Percentiles rank a stretch among this genome's conserved stretches.
Evolutionary conservation across 2,329 filamentous ascomycete genomes (phyloP).

Genomic region (Colletotrichum tropicale): DNA sequence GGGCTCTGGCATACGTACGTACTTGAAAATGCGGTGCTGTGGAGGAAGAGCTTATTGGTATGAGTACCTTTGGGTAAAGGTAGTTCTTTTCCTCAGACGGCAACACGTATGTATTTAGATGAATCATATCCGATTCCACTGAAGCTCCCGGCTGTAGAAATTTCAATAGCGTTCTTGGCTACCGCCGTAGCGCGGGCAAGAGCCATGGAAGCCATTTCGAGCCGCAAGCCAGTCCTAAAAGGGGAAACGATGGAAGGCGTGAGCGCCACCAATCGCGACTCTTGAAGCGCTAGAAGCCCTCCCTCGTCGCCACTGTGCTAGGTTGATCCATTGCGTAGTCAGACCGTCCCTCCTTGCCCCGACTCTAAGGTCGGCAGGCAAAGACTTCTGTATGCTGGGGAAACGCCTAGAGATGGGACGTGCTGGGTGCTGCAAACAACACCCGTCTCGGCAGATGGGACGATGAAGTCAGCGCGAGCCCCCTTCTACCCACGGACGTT

Average conservation of each 20-base stretch:
- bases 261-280: not conserved
- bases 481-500: not conserved
- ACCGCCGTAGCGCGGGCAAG: not conserved
- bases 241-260: not conserved
- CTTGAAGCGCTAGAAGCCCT: not conserved
- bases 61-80: not conserved
- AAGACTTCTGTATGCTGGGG: not conserved
- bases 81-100: not conserved
- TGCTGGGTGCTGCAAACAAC: slow-evolving; percentile 3
- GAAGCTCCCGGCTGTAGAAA: not conserved
- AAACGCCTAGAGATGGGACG: not conserved
- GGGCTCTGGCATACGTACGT: not conserved
- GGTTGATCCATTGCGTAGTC: not conserved
- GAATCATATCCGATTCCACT: too few species aligned
- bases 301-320: not conserved
- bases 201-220: not conserved
- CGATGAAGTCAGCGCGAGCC: not conserved
- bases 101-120: not conserved
- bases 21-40: not conserved
- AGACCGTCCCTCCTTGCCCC: not conserved
- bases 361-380: not conserved
- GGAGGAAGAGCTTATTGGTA: not conserved
- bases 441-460: slow-evolving; percentile 12
- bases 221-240: not conserved
- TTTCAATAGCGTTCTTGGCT: not conserved